These are phyloP conservation scores for Kregervanrija fluxuum DNA, from an alignment of 805 yeast genomes.

Conservation along the genomic window DNA sequence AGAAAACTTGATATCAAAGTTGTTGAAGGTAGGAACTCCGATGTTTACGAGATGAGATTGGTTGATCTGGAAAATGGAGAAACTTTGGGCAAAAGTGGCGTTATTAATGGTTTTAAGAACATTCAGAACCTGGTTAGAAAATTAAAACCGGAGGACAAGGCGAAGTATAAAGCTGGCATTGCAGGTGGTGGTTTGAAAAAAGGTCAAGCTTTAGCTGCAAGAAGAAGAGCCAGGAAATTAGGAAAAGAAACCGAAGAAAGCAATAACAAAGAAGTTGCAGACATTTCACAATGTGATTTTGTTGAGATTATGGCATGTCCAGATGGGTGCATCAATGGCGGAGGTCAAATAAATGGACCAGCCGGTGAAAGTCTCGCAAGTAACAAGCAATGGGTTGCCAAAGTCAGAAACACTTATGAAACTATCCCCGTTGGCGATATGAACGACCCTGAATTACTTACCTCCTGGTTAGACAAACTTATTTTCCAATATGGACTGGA, in stretches of 20 bases:
- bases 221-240: conserved; percentile 35
- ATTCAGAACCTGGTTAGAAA: conserved; percentile 90
- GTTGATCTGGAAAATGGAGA: conserved; percentile 28
- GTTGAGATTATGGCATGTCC: conserved; percentile 99
- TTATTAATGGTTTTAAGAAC: conserved; percentile 87
- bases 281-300: conserved; percentile 65
- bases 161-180: background rate
- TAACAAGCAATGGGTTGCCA: conserved; percentile 37
- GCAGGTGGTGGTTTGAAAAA: conserved; percentile 16
- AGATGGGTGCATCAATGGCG: conserved; percentile 95
- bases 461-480: conserved; percentile 1
- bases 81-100: conserved; percentile 50
- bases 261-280: conserved; percentile 31
- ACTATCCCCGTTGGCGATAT: conserved; percentile 20
- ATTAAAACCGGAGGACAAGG: conserved; percentile 41
- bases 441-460: background rate
- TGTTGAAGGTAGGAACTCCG: conserved; percentile 66
- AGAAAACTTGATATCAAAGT: conserved; percentile 25
- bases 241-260: conserved; percentile 11
- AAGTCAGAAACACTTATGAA: conserved; percentile 30
- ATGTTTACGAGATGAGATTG: conserved; percentile 63
- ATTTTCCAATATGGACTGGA: conserved; percentile 22
- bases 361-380: conserved; percentile 14
- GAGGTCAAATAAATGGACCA: conserved; percentile 71
- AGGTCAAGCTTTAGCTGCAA: conserved; percentile 26